A percentile compares a stretch with the other conserved stretches of the same genome.
These are phyloP conservation scores for Penicillium psychrosexuale DNA, from an alignment of 2,329 filamentous ascomycete species.

Conservation along the genomic window DNA sequence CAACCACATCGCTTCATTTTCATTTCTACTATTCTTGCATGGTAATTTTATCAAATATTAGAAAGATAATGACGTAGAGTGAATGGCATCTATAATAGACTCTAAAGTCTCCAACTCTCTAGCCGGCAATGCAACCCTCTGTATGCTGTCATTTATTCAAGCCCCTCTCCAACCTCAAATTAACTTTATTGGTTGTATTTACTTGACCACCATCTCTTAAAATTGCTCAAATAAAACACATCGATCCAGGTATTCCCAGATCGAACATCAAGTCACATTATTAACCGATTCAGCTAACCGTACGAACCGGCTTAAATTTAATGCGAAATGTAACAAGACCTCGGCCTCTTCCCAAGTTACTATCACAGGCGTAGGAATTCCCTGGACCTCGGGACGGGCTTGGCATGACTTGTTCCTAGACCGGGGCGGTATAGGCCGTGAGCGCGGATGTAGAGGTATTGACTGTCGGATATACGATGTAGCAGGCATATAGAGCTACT, in stretches of 20 bases:
- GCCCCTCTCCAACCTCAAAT: no score
- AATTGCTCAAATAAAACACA: slow-evolving; percentile 26
- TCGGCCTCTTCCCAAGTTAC: slow-evolving; percentile 25
- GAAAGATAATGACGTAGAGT: no score
- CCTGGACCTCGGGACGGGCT: slow-evolving; percentile 15
- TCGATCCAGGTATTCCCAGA: slow-evolving; percentile 17
- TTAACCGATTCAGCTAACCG: slow-evolving; percentile 26
- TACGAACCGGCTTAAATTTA: slow-evolving; percentile 21
- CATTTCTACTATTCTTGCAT: no score
- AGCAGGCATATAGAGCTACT: no score
- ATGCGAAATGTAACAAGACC: slow-evolving; percentile 25
- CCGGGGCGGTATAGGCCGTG: slow-evolving; percentile 17
- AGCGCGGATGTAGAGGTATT: neutral
- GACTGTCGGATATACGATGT: neutral
- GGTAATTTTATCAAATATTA: no score
- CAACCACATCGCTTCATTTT: no score
- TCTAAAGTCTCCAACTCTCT: no score
- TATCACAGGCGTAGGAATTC: neutral
- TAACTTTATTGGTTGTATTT: no score
- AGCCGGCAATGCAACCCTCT: no score
- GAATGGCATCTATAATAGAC: no score
- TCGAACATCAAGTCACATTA: no score
- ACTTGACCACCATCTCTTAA: neutral
- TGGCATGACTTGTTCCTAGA: slow-evolving; percentile 23
- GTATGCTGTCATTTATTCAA: no score